A percentile compares a stretch with the other conserved stretches of the same genome.
These are phyloP conservation scores for Curvularia hawaiiensis DNA, from an alignment of 2,329 filamentous ascomycete species.

Conservation along the genomic window DNA sequence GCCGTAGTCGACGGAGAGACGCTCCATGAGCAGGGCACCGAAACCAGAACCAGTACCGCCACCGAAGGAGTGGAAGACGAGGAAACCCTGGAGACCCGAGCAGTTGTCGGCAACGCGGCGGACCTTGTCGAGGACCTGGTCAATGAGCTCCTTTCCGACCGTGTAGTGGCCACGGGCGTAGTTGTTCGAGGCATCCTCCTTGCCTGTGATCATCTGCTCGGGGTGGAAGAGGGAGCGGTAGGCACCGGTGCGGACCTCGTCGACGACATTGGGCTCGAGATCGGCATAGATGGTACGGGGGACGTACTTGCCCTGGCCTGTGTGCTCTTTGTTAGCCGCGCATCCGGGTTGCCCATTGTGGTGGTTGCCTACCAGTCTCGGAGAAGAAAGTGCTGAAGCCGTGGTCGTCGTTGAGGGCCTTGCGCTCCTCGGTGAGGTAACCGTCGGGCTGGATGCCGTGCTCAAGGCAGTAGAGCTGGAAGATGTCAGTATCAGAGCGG, in stretches of 20 bases:
- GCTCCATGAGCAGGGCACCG: slow-evolving; percentile 97
- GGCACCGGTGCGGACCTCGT: slow-evolving; percentile 96
- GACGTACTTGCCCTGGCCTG: slow-evolving; percentile 98
- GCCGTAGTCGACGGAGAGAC: slow-evolving; percentile 97
- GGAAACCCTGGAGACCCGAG: slow-evolving; percentile 96
- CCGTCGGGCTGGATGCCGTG: slow-evolving; percentile 99
- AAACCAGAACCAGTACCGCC: slow-evolving; percentile 99
- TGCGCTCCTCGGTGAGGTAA: slow-evolving; percentile 97
- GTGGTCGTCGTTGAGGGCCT: slow-evolving; percentile 88
- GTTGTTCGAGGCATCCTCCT: slow-evolving; percentile 99
- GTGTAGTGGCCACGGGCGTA: slow-evolving; percentile 99
- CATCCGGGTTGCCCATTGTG: slow-evolving; percentile 17
- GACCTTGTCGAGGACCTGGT: slow-evolving; percentile 96
- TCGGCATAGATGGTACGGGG: slow-evolving; percentile 99
- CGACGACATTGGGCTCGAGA: slow-evolving; percentile 99
- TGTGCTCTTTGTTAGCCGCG: slow-evolving; percentile 26
- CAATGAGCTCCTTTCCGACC: slow-evolving; percentile 98
- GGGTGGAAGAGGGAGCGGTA: slow-evolving; percentile 98
- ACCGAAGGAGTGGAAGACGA: slow-evolving; percentile 99
- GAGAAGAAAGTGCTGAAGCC: slow-evolving; percentile 99
- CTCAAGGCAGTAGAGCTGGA: slow-evolving; percentile 98
- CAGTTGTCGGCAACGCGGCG: slow-evolving; percentile 96
- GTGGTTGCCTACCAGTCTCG: slow-evolving; percentile 78
- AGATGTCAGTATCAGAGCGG: slow-evolving; percentile 39
- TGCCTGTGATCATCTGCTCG: slow-evolving; percentile 99